Percentiles rank a stretch among this genome's conserved stretches.
Evolutionary conservation across 2,329 filamentous ascomycete genomes (phyloP).

Genomic region (Curvularia eragrostidis): DNA sequence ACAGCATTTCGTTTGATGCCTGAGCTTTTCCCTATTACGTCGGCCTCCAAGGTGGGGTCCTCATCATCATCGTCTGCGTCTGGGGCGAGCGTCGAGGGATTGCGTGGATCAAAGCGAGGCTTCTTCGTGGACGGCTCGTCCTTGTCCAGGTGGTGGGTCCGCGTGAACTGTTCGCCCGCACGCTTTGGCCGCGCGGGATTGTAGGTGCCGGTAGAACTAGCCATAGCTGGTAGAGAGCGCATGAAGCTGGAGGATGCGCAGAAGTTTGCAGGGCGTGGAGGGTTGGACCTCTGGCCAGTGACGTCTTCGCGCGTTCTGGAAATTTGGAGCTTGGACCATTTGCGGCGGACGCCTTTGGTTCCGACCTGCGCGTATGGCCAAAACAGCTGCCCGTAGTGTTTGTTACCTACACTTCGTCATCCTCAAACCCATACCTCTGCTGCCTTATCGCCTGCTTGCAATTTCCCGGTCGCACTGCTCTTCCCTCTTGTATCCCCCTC

Average conservation of each 20-base stretch:
- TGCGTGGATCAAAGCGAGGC: conserved; percentile 91
- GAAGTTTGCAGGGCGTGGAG: background rate
- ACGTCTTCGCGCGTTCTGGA: conserved; percentile 21
- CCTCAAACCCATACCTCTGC: conserved; percentile 3
- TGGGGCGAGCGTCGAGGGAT: conserved; percentile 88
- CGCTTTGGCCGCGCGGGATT: conserved; percentile 78
- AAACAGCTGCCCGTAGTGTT: conserved; percentile 29
- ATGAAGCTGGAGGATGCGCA: background rate
- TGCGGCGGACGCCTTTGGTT: conserved; percentile 12
- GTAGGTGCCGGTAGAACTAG: conserved; percentile 37
- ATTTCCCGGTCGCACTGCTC: conserved; percentile 14
- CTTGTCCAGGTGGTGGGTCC: conserved; percentile 70
- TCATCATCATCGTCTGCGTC: conserved; percentile 79
- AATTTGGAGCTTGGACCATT: conserved; percentile 32
- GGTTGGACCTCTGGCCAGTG: conserved; percentile 10
- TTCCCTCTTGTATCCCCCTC: background rate
- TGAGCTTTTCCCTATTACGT: conserved; percentile 81
- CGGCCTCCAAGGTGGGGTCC: conserved; percentile 81
- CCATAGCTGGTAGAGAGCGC: conserved; percentile 24
- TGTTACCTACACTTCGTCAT: conserved; percentile 22
- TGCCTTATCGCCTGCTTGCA: conserved; percentile 24
- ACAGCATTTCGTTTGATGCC: conserved; percentile 90
- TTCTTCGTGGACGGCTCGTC: conserved; percentile 69
- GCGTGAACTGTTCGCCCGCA: conserved; percentile 79
- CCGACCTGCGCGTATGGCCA: conserved; percentile 17